Conservation (phyloP, 1,284 basidiomycete genomes). For the Marasmius oreades region DNA sequence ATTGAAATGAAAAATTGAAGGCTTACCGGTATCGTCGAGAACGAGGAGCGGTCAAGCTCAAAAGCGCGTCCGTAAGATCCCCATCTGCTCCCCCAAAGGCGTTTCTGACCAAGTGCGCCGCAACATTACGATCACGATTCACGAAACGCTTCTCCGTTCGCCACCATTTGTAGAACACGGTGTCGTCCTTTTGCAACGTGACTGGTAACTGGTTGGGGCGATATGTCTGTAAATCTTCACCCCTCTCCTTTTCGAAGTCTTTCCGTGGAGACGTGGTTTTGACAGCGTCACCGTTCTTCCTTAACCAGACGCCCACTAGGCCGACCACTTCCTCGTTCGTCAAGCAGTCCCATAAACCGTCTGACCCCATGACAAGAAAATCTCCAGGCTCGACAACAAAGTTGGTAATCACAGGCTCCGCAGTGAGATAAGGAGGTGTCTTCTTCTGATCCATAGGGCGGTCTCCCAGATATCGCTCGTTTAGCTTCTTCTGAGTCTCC, state of each 20-base stretch:
- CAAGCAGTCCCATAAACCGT: conserved; percentile 57
- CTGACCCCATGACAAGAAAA: conserved; percentile 54
- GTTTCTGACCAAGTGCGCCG: conserved; percentile 56
- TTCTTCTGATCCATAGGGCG: conserved; percentile 18
- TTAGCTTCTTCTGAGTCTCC: conserved; percentile 26
- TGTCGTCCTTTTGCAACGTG: conserved; percentile 25
- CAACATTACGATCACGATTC: conserved; percentile 43
- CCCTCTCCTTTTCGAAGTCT: conserved; percentile 12
- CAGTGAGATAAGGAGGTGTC: conserved; percentile 37
- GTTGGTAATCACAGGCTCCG: conserved; percentile 51
- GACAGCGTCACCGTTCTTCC: conserved; percentile 20
- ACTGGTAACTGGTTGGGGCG: conserved; percentile 21
- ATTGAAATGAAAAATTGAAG: background rate
- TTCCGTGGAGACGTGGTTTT: conserved; percentile 3
- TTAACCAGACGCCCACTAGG: conserved; percentile 47
- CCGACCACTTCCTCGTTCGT: conserved; percentile 58
- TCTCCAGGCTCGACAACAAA: conserved; percentile 41
- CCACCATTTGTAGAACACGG: conserved; percentile 36
- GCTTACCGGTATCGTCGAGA: conserved; percentile 34
- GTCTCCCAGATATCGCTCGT: conserved; percentile 24
- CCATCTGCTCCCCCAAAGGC: conserved; percentile 55
- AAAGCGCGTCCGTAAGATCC: conserved; percentile 44
- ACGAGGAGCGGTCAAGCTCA: conserved; percentile 37
- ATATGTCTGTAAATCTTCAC: conserved; percentile 9
- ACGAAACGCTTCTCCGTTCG: conserved; percentile 39